Conservation (phyloP, 2,329 filamentous ascomycete genomes). For the Kalmusia sp. region DNA sequence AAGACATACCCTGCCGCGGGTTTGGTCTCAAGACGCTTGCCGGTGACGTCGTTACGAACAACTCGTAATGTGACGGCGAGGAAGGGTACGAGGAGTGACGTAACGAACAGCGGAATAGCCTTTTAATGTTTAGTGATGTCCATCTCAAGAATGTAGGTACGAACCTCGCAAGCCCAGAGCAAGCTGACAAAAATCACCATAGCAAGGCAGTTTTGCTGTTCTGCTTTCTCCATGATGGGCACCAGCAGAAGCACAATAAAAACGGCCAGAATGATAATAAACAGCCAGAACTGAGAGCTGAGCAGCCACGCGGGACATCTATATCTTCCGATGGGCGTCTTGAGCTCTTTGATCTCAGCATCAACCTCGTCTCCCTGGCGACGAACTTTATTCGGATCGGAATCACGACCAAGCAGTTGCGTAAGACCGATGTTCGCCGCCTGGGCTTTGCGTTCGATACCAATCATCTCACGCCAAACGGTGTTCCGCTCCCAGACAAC, state of each 20-base stretch:
- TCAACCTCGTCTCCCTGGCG: constrained; percentile 86
- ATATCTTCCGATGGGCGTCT: constrained; percentile 81
- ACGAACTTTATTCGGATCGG: constrained; percentile 70
- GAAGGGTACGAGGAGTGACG: constrained; percentile 91
- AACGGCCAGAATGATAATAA: constrained; percentile 73
- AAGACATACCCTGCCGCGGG: constrained; percentile 86
- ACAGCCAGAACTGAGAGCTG: constrained; percentile 78
- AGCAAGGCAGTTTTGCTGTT: constrained; percentile 95
- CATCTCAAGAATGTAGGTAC: constrained; percentile 11
- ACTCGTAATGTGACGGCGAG: constrained; percentile 87
- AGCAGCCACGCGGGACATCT: constrained; percentile 82
- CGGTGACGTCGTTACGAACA: constrained; percentile 76
- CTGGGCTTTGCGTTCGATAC: constrained; percentile 93
- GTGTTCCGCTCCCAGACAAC: constrained; percentile 99
- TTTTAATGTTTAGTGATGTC: constrained; percentile 46
- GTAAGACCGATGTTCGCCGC: constrained; percentile 86
- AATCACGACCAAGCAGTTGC: constrained; percentile 77
- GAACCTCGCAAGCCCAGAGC: constrained; percentile 92
- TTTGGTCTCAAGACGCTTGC: constrained; percentile 77
- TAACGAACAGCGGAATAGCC: constrained; percentile 97
- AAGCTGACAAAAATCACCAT: constrained; percentile 93
- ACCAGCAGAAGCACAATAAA: constrained; percentile 78
- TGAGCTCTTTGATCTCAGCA: constrained; percentile 70
- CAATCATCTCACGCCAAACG: constrained; percentile 98
- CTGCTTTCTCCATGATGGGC: constrained; percentile 83